Percentiles rank a stretch among this genome's conserved stretches.
Evolutionary conservation across 1,284 basidiomycete genomes (phyloP).

Genomic region (Fomitopsis palustris): DNA sequence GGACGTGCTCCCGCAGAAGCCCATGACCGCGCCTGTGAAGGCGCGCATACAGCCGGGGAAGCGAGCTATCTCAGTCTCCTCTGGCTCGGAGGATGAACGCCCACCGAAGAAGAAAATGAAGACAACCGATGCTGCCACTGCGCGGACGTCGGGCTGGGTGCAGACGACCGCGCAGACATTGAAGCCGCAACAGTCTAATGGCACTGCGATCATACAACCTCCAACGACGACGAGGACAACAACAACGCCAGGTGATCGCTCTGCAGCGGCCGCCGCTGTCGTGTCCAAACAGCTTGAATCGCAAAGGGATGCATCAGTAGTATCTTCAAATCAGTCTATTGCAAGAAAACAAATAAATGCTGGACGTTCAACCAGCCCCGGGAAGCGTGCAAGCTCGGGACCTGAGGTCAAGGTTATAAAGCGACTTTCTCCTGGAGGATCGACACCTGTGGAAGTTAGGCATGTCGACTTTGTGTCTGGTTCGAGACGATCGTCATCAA

Average conservation of each 20-base stretch:
- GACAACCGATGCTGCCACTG: background rate
- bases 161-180: background rate
- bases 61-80: conserved; percentile 1
- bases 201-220: background rate
- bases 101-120: conserved; percentile 16
- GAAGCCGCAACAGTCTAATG: background rate
- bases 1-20: background rate
- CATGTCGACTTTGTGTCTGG: conserved; percentile 8
- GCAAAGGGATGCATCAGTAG: background rate
- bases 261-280: background rate
- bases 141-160: background rate
- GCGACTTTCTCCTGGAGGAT: background rate
- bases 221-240: background rate
- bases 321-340: background rate
- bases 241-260: no score
- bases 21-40: background rate
- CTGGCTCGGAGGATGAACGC: conserved; percentile 1
- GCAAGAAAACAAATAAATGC: background rate
- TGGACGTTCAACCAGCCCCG: background rate
- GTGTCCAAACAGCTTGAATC: conserved; percentile 1
- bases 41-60: background rate
- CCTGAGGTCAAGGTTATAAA: background rate
- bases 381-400: background rate
- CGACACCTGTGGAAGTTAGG: conserved; percentile 2
- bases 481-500: conserved; percentile 9